A percentile compares a stretch with the other conserved stretches of the same genome.
phyloP scores from a whole-genome alignment of 805 yeast species.

The Debaryomyces hansenii region DNA sequence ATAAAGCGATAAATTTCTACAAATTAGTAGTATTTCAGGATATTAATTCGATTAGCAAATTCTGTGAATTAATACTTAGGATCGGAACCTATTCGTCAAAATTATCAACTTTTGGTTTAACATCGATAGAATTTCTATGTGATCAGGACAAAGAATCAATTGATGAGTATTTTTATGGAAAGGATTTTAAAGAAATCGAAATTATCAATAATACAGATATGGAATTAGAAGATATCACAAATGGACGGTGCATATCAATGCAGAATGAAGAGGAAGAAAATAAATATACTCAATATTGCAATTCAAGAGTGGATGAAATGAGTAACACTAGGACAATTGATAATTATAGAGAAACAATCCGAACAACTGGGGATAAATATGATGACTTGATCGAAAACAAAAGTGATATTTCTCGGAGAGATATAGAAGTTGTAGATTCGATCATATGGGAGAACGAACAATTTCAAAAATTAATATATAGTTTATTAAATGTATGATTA shows the following conservation, averaged over 20 bases:
- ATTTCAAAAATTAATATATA: slow-evolving; percentile 16
- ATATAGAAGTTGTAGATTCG: slow-evolving; percentile 14
- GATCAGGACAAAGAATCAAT: slow-evolving; percentile 14
- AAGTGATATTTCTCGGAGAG: slow-evolving; percentile 7
- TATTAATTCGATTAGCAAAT: slow-evolving; percentile 11
- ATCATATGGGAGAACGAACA: slow-evolving; percentile 23
- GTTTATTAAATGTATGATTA: slow-evolving; percentile 16
- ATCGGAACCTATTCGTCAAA: slow-evolving; percentile 23
- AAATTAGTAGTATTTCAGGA: slow-evolving; percentile 15
- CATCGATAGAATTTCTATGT: slow-evolving; percentile 15
- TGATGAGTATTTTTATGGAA: slow-evolving; percentile 8
- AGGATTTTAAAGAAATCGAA: slow-evolving; percentile 3
- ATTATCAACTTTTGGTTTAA: slow-evolving; percentile 17
- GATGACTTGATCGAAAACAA: not conserved
- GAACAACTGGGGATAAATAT: not conserved
- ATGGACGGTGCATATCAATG: too few species aligned
- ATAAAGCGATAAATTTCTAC: slow-evolving; percentile 9
- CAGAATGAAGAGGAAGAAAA: too few species aligned
- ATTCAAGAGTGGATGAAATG: too few species aligned
- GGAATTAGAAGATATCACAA: not conserved
- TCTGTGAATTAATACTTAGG: slow-evolving; percentile 16
- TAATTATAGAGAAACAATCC: slow-evolving; percentile 1
- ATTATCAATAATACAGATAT: not conserved
- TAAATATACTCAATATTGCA: too few species aligned
- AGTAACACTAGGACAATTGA: not conserved